phyloP scores from a whole-genome alignment of 1,284 basidiomycete genomes.

The Irpex lacteus region DNA sequence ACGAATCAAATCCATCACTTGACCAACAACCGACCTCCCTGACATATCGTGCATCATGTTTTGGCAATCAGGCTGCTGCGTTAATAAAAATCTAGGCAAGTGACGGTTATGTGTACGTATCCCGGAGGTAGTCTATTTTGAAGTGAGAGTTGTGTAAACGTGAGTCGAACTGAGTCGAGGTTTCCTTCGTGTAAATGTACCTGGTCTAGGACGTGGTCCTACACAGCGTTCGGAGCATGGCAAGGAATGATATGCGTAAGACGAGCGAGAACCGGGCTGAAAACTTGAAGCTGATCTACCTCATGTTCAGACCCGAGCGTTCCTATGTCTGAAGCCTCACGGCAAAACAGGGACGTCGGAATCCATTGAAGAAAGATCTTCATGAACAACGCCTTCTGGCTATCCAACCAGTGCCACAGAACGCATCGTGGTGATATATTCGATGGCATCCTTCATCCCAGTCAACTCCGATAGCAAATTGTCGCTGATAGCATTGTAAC shows the following conservation, averaged over 20 bases:
- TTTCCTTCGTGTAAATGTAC: not conserved
- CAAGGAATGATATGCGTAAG: not conserved
- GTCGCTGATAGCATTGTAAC: too few species aligned
- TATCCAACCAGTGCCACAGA: not conserved
- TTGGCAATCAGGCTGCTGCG: too few species aligned
- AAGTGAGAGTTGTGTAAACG: not conserved
- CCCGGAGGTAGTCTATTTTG: not conserved
- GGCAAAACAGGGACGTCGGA: not conserved
- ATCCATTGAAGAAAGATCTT: not conserved
- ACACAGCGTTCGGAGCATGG: too few species aligned
- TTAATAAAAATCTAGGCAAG: too few species aligned
- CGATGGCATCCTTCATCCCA: not conserved
- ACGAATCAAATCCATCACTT: too few species aligned
- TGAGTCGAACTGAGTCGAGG: not conserved
- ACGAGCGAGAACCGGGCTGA: not conserved
- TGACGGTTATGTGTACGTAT: not conserved
- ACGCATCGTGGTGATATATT: not conserved
- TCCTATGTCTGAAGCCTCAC: not conserved
- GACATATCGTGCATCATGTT: too few species aligned
- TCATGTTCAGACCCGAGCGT: not conserved
- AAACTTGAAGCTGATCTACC: not conserved
- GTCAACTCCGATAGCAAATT: not conserved
- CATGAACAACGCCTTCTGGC: not conserved
- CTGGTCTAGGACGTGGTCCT: not conserved
- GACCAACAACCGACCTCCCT: too few species aligned